Base-by-base conservation (phyloP, 2,329 filamentous ascomycete species). In the Sporothrix humicola region DNA sequence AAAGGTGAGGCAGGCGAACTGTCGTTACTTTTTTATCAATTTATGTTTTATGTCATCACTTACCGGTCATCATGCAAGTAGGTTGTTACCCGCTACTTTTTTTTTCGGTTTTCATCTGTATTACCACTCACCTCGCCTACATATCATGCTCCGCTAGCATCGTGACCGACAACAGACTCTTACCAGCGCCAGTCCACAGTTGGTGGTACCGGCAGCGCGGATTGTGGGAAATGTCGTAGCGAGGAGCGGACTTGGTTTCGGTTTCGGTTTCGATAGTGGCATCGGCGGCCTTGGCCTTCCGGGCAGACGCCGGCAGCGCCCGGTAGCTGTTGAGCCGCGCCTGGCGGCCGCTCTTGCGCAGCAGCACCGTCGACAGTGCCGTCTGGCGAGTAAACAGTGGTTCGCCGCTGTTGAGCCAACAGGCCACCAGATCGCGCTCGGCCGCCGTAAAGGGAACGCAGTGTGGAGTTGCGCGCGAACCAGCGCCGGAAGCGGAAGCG, bases 121-220 rank as follows among this genome's bases (percentile, higher is more conserved):
- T n/a, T n/a, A 8, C 10, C 48, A 42, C 50, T 52, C 8, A 12
- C 23, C 66, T 56, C 26, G 7, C 23, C 44, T 58, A 8, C 50
- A 17, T 44, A n/a, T 46, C 17, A 31, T 42, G 8, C 8, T 63
- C 65, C 2, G 56, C 56, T 31, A 65, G 9, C 26, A 31, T 46
- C 8, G 12, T 44, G 6, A n/a, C 1, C 9, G 73, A 71, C n/a
- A 75, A 71, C n/a, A 44, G 52, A 48, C 74, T 75, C 8, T 46
- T 69, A 2, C 72, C 73, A 1, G 73, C 70, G 23, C 52, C 63
- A 8, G 46, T 48, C 73, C 74, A 75, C 46, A 52, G 20, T 50
- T 73, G 65, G 26, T 73, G 72, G 42, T 71, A 61, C 44, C 65
- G 54, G 54, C 65, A 68, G 13, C 72, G 65, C 46, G 44, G 72